Evolutionary conservation across 441 rosid genomes (phyloP).

Genomic region (Jatropha multifida): DNA sequence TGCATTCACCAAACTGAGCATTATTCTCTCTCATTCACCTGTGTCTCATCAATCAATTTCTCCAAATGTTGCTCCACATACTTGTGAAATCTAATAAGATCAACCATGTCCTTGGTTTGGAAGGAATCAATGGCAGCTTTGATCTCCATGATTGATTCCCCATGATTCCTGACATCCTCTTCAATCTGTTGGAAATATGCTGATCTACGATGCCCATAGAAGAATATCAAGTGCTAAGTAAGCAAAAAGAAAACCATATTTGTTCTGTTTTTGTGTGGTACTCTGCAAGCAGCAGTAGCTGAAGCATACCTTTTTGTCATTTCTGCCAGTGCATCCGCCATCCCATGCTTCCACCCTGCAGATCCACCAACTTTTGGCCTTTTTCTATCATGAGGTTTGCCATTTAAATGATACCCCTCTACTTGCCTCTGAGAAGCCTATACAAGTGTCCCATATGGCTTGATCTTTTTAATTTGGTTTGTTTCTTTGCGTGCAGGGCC

Average conservation of each 20-base stretch:
- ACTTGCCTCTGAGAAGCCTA: slow-evolving; percentile 62
- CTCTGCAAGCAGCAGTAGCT: neutral
- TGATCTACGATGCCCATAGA: slow-evolving; percentile 44
- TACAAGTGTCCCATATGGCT: slow-evolving; percentile 60
- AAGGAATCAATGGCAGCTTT: slow-evolving; percentile 51
- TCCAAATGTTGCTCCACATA: slow-evolving; percentile 64
- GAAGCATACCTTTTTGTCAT: slow-evolving; percentile 64
- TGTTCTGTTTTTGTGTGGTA: neutral
- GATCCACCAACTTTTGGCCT: slow-evolving; percentile 25
- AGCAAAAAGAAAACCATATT: neutral
- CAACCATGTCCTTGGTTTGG: slow-evolving; percentile 69
- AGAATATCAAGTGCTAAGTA: neutral
- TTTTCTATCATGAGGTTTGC: slow-evolving; percentile 38
- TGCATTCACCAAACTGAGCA: neutral
- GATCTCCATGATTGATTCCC: slow-evolving; percentile 50
- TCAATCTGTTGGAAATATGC: slow-evolving; percentile 78
- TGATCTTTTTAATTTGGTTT: slow-evolving; percentile 72
- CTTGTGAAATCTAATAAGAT: slow-evolving; percentile 56
- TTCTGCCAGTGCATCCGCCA: slow-evolving; percentile 94
- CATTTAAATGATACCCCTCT: slow-evolving; percentile 46
- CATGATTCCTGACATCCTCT: slow-evolving; percentile 60
- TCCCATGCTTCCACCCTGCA: slow-evolving; percentile 66
- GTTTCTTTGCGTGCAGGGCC: slow-evolving; percentile 58
- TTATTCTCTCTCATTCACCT: slow-evolving; percentile 18
- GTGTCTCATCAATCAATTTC: slow-evolving; percentile 72